These are phyloP conservation scores for Sporothrix curviconia DNA, from an alignment of 2,329 filamentous ascomycete species.

Conservation along the genomic window DNA sequence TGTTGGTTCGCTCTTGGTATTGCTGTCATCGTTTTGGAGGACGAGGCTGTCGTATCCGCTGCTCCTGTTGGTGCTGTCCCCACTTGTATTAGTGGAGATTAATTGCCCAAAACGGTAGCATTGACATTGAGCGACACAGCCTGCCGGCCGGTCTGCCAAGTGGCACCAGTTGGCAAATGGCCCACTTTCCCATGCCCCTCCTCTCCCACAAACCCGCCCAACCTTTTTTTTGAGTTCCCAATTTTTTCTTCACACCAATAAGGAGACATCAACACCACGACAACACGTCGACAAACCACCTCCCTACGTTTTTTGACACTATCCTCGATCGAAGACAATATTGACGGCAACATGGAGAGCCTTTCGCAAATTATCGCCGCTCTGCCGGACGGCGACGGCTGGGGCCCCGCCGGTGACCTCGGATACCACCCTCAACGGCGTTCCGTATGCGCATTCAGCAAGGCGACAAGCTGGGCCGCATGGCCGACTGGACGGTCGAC, in stretches of 20 bases:
- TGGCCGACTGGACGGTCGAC: constrained; percentile 96
- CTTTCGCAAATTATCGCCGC: constrained; percentile 60
- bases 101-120: neutral
- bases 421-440: constrained; percentile 86
- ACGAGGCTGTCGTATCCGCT: no score
- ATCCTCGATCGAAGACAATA: no score
- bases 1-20: neutral
- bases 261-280: neutral
- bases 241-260: neutral
- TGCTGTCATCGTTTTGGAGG: neutral
- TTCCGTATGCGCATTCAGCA: constrained; percentile 96
- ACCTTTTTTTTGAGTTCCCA: neutral
- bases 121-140: neutral
- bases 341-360: constrained; percentile 17
- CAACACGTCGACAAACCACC: neutral
- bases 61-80: neutral
- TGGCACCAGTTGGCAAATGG: constrained; percentile 8
- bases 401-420: constrained; percentile 78
- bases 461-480: constrained; percentile 96
- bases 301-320: no score
- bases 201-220: constrained; percentile 12
- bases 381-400: constrained; percentile 69
- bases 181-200: constrained; percentile 4
- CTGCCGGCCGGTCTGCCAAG: neutral
- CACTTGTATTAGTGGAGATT: neutral